Conservation (phyloP, 192 early-diverging fungal species). For the Podila verticillata region DNA sequence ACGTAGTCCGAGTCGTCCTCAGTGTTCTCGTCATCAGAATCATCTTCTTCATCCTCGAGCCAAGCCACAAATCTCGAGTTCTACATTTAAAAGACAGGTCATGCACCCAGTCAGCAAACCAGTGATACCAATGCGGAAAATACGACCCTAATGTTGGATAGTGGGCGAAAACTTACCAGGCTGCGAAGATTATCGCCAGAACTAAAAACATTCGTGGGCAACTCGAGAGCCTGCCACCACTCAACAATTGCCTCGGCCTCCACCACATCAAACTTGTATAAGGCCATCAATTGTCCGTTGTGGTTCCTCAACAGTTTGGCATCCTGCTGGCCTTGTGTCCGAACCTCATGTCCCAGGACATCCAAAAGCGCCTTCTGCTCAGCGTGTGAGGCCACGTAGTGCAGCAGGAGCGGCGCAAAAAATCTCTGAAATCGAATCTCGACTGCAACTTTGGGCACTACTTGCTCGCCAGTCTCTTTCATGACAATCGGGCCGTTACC, state of each 20-base stretch:
- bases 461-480: constrained; percentile 25
- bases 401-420: constrained; percentile 53
- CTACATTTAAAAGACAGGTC: background rate
- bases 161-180: constrained; percentile 16
- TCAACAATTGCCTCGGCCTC: constrained; percentile 53
- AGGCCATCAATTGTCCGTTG: constrained; percentile 49
- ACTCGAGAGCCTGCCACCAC: constrained; percentile 53
- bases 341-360: constrained; percentile 17
- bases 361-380: constrained; percentile 48
- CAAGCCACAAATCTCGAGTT: constrained; percentile 53
- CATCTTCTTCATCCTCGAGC: constrained; percentile 46
- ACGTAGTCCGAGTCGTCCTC: constrained; percentile 25
- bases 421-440: constrained; percentile 49
- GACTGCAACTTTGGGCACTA: constrained; percentile 15
- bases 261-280: constrained; percentile 59
- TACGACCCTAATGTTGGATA: background rate
- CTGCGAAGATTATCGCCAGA: constrained; percentile 26
- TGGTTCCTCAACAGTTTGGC: constrained; percentile 42
- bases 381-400: constrained; percentile 40
- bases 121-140: background rate
- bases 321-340: background rate
- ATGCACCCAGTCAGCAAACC: background rate
- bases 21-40: constrained; percentile 31
- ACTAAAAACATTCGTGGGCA: constrained; percentile 16
- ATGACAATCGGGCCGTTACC: constrained; percentile 3